Percentiles rank a stretch among this genome's conserved stretches.
Conservation (phyloP, 805 yeast genomes). For the Wickerhamiella occidentalis region DNA sequence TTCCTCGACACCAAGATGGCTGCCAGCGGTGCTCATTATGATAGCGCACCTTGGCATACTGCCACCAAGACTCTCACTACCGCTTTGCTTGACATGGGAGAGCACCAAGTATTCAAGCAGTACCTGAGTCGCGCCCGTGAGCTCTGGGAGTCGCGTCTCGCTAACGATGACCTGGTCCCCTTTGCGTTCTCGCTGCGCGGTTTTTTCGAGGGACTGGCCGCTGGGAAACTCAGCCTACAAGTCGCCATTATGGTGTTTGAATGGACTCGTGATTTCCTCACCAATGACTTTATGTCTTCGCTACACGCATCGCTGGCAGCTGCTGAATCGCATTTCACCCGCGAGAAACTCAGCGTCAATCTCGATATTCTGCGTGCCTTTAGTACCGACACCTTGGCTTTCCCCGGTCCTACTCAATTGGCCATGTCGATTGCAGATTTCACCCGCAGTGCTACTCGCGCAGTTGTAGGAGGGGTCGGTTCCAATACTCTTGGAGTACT, state of each 20-base stretch:
- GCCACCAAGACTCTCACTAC: constrained; percentile 23
- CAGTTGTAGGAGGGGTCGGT: background rate
- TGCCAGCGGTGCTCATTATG: background rate
- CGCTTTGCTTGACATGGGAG: constrained; percentile 26
- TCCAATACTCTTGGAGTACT: constrained; percentile 1
- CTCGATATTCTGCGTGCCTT: constrained; percentile 10
- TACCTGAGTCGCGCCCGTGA: constrained; percentile 20
- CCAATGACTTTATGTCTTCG: constrained; percentile 14
- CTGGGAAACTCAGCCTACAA: constrained; percentile 16
- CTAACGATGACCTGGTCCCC: constrained; percentile 14
- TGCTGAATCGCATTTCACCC: constrained; percentile 13
- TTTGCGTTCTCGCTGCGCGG: constrained; percentile 24
- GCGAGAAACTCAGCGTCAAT: constrained; percentile 15
- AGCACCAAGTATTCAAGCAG: constrained; percentile 23
- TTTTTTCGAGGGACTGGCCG: constrained; percentile 28
- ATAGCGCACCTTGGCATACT: constrained; percentile 29
- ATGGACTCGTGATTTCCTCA: constrained; percentile 12
- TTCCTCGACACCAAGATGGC: constrained; percentile 32
- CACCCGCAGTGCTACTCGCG: constrained; percentile 5
- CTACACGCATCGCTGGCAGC: constrained; percentile 13
- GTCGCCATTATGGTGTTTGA: constrained; percentile 15
- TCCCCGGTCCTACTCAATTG: constrained; percentile 16
- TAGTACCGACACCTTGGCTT: constrained; percentile 7
- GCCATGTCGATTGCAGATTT: constrained; percentile 9
- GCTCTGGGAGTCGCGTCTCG: constrained; percentile 15